Evolutionary conservation across 2,329 filamentous ascomycete species (phyloP).

Genomic region (Trichoderma gracile): DNA sequence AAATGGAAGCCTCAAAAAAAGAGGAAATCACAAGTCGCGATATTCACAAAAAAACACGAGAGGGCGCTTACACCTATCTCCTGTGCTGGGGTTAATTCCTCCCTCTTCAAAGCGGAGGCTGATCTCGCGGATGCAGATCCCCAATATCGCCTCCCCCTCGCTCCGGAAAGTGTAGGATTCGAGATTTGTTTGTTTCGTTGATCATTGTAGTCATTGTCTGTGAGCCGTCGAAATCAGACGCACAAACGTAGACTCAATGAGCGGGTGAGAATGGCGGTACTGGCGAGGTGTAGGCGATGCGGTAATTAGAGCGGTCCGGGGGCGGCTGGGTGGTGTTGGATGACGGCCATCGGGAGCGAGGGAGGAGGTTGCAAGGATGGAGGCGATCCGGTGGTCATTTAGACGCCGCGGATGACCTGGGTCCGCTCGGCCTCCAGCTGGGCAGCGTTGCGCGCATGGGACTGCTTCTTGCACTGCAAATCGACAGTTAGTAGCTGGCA

Average conservation of each 20-base stretch:
- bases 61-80: not conserved
- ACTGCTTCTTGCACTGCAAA: conserved; percentile 86
- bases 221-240: not conserved
- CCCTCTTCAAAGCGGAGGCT: not conserved
- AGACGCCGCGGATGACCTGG: conserved; percentile 89
- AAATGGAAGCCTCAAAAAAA: not conserved
- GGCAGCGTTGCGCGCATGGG: conserved; percentile 88
- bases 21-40: not conserved
- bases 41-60: conserved; percentile 27
- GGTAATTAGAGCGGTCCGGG: conserved; percentile 7
- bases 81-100: not conserved
- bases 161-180: not conserved
- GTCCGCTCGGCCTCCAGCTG: conserved; percentile 92
- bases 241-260: not conserved
- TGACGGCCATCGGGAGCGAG: not conserved
- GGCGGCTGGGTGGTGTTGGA: conserved; percentile 1
- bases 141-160: not conserved
- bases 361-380: conserved; percentile 9
- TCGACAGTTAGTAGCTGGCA: not conserved
- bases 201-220: conserved; percentile 28
- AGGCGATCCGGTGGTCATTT: conserved; percentile 33
- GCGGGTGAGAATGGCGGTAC: not conserved
- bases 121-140: not conserved
- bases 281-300: not conserved
- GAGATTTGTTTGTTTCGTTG: conserved; percentile 1